Conservation (phyloP, 352 stramenopile genomes). For the Phytophthora syringae region DNA sequence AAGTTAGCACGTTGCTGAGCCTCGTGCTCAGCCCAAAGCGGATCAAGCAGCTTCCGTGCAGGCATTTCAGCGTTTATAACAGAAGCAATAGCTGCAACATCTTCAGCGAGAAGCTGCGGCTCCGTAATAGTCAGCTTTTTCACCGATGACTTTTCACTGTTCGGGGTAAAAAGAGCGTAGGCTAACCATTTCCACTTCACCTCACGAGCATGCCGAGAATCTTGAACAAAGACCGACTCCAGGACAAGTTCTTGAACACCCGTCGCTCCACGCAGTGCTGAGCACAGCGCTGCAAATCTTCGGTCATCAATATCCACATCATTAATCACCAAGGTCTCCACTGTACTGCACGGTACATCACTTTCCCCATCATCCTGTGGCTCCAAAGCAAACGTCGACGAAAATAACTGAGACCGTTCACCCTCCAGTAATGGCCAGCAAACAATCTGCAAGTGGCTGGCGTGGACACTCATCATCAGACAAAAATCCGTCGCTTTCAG, state of each 20-base stretch:
- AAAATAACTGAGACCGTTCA: slow-evolving; percentile 7
- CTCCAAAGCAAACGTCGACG: slow-evolving; percentile 6
- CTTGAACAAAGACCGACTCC: slow-evolving; percentile 29
- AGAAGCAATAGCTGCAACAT: slow-evolving; percentile 30
- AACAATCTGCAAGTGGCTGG: slow-evolving; percentile 35
- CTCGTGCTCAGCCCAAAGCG: slow-evolving; percentile 37
- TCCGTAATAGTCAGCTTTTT: slow-evolving; percentile 27
- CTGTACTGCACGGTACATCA: not conserved
- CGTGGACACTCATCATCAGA: slow-evolving; percentile 39
- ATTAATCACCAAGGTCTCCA: slow-evolving; percentile 29
- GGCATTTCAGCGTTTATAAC: slow-evolving; percentile 31
- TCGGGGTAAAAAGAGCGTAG: slow-evolving; percentile 21
- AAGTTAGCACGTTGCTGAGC: slow-evolving; percentile 17
- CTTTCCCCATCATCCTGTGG: slow-evolving; percentile 2
- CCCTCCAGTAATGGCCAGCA: slow-evolving; percentile 27
- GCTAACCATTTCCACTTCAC: slow-evolving; percentile 41
- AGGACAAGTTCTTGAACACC: slow-evolving; percentile 25
- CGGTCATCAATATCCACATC: slow-evolving; percentile 36
- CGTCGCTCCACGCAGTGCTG: slow-evolving; percentile 17
- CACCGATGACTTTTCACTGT: slow-evolving; percentile 7
- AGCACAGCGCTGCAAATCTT: slow-evolving; percentile 37
- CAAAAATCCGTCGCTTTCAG: slow-evolving; percentile 43
- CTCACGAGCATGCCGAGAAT: slow-evolving; percentile 9
- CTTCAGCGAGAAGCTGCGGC: slow-evolving; percentile 22
- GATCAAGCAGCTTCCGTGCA: slow-evolving; percentile 35